Evolutionary conservation across 352 stramenopile genomes (phyloP), one percentile per base, ranked within the genome.

Genomic region (Globisporangium barbulae): DNA sequence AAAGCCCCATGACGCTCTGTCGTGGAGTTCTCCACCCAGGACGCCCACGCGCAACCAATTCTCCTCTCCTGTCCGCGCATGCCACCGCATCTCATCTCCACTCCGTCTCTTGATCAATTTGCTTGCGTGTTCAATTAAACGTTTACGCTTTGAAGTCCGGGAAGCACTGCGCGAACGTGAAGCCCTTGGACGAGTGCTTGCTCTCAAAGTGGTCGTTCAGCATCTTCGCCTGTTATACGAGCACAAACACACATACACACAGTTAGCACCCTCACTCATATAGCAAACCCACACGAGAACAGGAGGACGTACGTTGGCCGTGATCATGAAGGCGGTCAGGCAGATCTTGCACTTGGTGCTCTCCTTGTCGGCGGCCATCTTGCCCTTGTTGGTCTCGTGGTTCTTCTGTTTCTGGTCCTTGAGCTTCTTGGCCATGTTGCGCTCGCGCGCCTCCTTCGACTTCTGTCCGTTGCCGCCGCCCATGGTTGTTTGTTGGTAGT

Each of bases 321-420:
- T 94, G 71, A 93, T 73, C 80, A 94, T 90, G 67, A 94, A 93
- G 15, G 83, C 91, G 39, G 84, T 91, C 72, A 94, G 85, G 72
- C 85, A 94, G 72, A 94, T 91, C 59, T 91, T 94, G 81, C 85
- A 94, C 75, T 92, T 94, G 75, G 89, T 81, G 33, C 76, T 81
- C 48, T 78, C 75, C 53, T 78, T 78, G 70, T 94, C 85, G n/a
- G 83, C 81, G 64, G 82, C 73, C 82, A 94, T 94, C 74, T 94
- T 94, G 66, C 75, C 82, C 65, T 91, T 92, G 67, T 78, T 91
- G 62, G 81, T 82, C 28, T 76, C 78, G 68, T 89, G 83, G 71
- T 80, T 91, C 73, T 92, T 91, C 45, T 79, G 48, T 71, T 91
- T 94, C 53, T 75, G 71, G 0, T 93, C 85, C 71, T 94, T 94